Evolutionary conservation across 305 asterid species (phyloP), one percentile per base, ranked within the genome.

Genomic region (Fraxinus sp.): DNA sequence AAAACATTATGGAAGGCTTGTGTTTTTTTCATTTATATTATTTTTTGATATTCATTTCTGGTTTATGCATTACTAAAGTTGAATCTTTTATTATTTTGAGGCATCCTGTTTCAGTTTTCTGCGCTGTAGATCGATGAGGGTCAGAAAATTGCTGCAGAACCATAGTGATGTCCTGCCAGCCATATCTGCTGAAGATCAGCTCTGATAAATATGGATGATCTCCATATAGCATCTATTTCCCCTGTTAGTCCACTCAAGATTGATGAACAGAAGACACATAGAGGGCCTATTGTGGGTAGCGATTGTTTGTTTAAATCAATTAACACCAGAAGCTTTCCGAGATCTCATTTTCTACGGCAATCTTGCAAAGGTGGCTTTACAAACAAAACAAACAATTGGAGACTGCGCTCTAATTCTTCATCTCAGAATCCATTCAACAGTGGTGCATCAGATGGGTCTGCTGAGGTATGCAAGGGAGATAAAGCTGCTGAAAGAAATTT

Each of bases 211-310:
- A 82, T 66, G 73, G 75, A 85, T 46, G 72, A 71, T 62, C 74
- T 85, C 79, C 80, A 78, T 78, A 62, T 73, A 49, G 81, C 74
- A 41, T 75, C 83, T 49, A 20, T 39, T 80, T 81, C 78, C 66
- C 81, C 85, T 22, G 62, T 82, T 39, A 66, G 77, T 74, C 71
- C 79, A 18, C 76, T 81, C 52, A 74, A 37, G 33, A 32, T 30
- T 64, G 75, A 73, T 81, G 74, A 57, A 28, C 83, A 71, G 72
- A 78, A 73, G 75, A 35, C 33, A 59, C 80, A 62, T 35, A 46
- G 74, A 46, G 81, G 66, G 76, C 28, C 76, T 57, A n/a, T 74
- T 85, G n/a, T 44, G 24, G 68, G 33, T 73, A 28, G 30, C 44
- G 64, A 66, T 37, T 78, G 74, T 81, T 33, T 76, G 26, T 37